Evolutionary conservation across 345 rosid genomes (phyloP).

Genomic region (Eucalyptus erythrocorys): DNA sequence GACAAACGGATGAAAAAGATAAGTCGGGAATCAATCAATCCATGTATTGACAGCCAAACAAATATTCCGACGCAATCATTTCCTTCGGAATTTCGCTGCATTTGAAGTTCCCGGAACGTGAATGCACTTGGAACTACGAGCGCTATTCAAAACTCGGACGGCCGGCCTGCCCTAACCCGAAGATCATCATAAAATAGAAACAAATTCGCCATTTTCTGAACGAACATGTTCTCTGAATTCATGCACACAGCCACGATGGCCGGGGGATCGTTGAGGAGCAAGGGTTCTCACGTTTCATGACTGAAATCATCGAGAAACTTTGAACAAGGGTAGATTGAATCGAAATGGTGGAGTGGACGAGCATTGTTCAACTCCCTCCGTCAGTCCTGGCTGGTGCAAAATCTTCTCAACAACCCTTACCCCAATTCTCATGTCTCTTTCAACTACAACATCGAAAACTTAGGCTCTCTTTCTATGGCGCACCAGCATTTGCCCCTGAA

Average conservation of each 20-base stretch:
- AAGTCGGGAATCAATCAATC: not conserved
- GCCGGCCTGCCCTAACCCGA: not conserved
- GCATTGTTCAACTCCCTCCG: not conserved
- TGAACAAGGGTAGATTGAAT: not conserved
- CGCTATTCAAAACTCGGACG: not conserved
- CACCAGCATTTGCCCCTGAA: not conserved
- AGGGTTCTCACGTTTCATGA: not conserved
- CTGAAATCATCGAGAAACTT: not conserved
- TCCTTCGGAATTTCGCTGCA: not conserved
- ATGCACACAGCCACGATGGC: not conserved
- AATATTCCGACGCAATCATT: not conserved
- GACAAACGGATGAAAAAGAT: not conserved
- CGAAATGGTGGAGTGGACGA: not conserved
- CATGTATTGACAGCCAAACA: not conserved
- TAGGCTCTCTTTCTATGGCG: not conserved
- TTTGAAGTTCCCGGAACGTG: not conserved
- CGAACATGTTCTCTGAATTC: not conserved
- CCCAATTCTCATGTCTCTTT: not conserved
- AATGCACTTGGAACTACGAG: not conserved
- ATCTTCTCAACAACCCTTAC: not conserved
- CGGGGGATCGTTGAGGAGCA: not conserved
- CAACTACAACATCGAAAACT: too few species aligned
- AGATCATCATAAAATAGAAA: not conserved
- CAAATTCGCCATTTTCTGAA: not conserved
- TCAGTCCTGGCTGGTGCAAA: not conserved